Percentiles rank a stretch among this genome's conserved stretches.
Evolutionary conservation across 805 yeast species (phyloP).

Genomic region (Starmerella gropengiesseri): DNA sequence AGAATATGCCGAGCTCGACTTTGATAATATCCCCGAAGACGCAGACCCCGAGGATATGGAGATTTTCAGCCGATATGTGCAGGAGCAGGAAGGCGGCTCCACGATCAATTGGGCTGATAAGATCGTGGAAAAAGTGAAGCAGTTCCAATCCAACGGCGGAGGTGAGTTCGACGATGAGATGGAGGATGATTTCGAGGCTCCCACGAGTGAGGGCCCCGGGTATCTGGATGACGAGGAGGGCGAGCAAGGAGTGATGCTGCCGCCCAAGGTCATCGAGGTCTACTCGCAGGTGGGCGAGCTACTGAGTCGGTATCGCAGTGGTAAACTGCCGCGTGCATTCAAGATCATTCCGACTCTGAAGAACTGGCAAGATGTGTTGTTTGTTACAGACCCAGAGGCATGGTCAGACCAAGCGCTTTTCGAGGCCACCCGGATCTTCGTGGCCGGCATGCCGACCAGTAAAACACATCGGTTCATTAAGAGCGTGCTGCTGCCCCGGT

Average conservation of each 20-base stretch:
- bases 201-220: neutral
- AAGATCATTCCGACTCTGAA: conserved; percentile 85
- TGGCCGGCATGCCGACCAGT: conserved; percentile 74
- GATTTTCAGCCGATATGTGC: conserved; percentile 60
- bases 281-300: conserved; percentile 85
- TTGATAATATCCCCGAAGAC: conserved; percentile 36
- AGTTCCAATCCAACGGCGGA: conserved; percentile 12
- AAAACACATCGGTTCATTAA: conserved; percentile 81
- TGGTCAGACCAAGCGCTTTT: conserved; percentile 95
- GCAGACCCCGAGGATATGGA: conserved; percentile 75
- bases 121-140: conserved; percentile 67
- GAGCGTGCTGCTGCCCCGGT: conserved; percentile 32
- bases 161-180: conserved; percentile 37
- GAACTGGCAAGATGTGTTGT: conserved; percentile 92
- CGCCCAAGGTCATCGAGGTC: conserved; percentile 93
- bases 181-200: conserved; percentile 6
- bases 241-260: conserved; percentile 65
- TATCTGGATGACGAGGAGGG: conserved; percentile 26
- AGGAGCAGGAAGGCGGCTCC: conserved; percentile 24
- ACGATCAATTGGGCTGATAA: conserved; percentile 61
- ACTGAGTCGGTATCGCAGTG: conserved; percentile 81
- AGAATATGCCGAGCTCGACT: conserved; percentile 43
- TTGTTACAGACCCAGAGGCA: conserved; percentile 78
- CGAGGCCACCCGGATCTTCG: conserved; percentile 90
- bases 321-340: conserved; percentile 91